Conservation (phyloP, 2,329 filamentous ascomycete species). For the Alternaria incomplexa region DNA sequence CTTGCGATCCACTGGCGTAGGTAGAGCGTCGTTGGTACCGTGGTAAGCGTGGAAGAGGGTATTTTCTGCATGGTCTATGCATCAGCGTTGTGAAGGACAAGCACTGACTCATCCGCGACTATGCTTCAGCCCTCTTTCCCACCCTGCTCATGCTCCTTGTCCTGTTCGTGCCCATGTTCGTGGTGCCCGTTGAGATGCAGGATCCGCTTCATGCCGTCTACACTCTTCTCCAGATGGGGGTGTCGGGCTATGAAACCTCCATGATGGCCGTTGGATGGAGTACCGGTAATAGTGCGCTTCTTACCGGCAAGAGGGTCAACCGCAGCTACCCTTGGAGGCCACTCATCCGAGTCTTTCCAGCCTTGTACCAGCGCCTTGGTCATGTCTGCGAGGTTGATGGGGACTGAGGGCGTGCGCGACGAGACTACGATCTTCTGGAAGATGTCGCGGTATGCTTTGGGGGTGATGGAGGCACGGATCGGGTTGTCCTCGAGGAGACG, state of each 20-base stretch:
- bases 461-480: conserved; percentile 77
- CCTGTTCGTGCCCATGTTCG: conserved; percentile 6
- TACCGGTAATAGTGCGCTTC: conserved; percentile 33
- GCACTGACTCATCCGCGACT: background rate
- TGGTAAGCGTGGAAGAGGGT: background rate
- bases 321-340: conserved; percentile 72
- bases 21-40: background rate
- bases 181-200: conserved; percentile 45
- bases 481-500: conserved; percentile 76
- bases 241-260: conserved; percentile 45
- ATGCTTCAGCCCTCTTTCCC: conserved; percentile 16
- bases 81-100: conserved; percentile 1
- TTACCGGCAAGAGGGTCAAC: conserved; percentile 54
- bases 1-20: background rate
- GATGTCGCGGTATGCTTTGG: conserved; percentile 77
- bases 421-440: conserved; percentile 89
- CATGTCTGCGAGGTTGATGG: conserved; percentile 85
- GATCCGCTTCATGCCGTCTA: conserved; percentile 54
- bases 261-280: conserved; percentile 19
- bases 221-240: conserved; percentile 51
- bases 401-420: conserved; percentile 80
- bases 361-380: conserved; percentile 81
- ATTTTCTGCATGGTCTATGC: background rate
- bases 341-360: conserved; percentile 93
- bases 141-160: conserved; percentile 5